Evolutionary conservation across 768 basidiomycete species (phyloP).

Genomic region (Kwoniella botswanensis): DNA sequence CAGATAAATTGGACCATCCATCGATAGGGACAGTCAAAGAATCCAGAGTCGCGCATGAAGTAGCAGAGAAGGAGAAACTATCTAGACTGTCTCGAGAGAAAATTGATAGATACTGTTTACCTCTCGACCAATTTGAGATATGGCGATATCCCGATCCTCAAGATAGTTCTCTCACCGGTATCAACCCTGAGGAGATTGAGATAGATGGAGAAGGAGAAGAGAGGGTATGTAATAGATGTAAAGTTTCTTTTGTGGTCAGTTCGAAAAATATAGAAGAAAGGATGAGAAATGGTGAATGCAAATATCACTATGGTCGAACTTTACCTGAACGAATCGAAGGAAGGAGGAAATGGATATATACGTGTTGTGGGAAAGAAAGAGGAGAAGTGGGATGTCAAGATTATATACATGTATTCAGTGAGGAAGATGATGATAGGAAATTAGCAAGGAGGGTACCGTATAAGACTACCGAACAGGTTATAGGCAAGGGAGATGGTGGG

Average conservation of each 20-base stretch:
- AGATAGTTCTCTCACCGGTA: conserved; percentile 62
- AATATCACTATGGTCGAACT: conserved; percentile 80
- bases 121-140: conserved; percentile 64
- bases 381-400: conserved; percentile 51
- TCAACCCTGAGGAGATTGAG: conserved; percentile 40
- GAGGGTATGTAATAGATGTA: conserved; percentile 79
- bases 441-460: conserved; percentile 44
- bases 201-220: conserved; percentile 68
- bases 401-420: conserved; percentile 84
- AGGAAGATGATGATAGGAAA: conserved; percentile 61
- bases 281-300: conserved; percentile 64
- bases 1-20: conserved; percentile 43
- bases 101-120: conserved; percentile 68
- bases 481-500: conserved; percentile 24
- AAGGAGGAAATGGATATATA: conserved; percentile 64
- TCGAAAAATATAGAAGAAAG: conserved; percentile 55
- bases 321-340: conserved; percentile 71
- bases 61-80: conserved; percentile 47
- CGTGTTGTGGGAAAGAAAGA: conserved; percentile 46
- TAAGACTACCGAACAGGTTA: conserved; percentile 39
- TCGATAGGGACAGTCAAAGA: conserved; percentile 58
- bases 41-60: conserved; percentile 34
- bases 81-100: conserved; percentile 40
- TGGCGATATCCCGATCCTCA: conserved; percentile 80
- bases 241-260: conserved; percentile 70